Percentiles rank a stretch among this genome's conserved stretches.
Evolutionary conservation across 768 basidiomycete genomes (phyloP).

Genomic region (Boletus rubroflammeus): DNA sequence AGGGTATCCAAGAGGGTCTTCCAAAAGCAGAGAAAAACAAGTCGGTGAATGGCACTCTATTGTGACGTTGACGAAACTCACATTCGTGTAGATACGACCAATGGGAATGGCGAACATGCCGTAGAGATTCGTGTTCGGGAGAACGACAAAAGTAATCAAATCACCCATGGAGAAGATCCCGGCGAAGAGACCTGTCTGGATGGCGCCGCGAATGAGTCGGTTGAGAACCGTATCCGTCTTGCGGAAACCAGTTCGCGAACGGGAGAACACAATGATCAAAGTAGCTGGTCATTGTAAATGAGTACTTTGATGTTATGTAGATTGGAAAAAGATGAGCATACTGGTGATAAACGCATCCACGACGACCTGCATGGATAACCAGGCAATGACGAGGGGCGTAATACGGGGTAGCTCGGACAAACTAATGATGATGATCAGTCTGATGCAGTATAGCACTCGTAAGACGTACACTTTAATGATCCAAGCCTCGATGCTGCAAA

Average conservation of each 20-base stretch:
- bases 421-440: neutral
- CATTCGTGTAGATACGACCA: neutral
- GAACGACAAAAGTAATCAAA: neutral
- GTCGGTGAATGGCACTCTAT: neutral
- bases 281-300: neutral
- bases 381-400: neutral
- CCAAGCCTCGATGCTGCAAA: neutral
- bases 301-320: neutral
- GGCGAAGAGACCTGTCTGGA: neutral
- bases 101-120: neutral
- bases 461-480: neutral
- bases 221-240: neutral
- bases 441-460: neutral
- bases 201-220: neutral
- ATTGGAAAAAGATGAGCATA: neutral
- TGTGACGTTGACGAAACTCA: neutral
- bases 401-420: neutral
- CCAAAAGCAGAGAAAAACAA: too few relatives aligned
- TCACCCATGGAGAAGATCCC: neutral
- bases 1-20: constrained; percentile 10
- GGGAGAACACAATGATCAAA: neutral
- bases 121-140: neutral
- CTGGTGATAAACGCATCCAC: neutral
- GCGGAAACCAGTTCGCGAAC: neutral
- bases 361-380: neutral